Conservation (phyloP, 108 stramenopile species). For the Nitzschia sp. region DNA sequence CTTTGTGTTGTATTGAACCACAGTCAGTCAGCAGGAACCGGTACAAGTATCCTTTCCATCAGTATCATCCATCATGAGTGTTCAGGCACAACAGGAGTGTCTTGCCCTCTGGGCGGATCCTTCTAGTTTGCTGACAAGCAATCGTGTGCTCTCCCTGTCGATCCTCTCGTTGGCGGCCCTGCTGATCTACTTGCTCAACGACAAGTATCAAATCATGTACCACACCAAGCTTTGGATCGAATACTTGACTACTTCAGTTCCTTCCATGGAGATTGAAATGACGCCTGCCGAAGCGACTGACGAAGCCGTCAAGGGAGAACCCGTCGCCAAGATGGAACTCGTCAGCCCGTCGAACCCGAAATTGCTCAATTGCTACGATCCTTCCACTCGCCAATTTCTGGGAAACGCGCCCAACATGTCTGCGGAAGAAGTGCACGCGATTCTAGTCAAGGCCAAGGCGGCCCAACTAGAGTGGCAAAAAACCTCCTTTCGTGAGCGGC, state of each 20-base stretch:
- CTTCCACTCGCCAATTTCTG: slow-evolving; percentile 80
- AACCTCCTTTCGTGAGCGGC: slow-evolving; percentile 90
- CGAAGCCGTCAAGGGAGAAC: slow-evolving; percentile 49
- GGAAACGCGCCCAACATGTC: slow-evolving; percentile 87
- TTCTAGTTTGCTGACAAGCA: too few relatives aligned
- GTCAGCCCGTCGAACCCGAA: slow-evolving; percentile 55
- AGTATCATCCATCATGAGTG: too few relatives aligned
- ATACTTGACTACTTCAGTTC: slow-evolving; percentile 34
- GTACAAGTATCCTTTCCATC: too few relatives aligned
- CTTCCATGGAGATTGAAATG: slow-evolving; percentile 47
- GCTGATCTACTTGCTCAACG: slow-evolving; percentile 21
- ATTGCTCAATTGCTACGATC: slow-evolving; percentile 89
- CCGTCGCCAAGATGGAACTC: slow-evolving; percentile 18
- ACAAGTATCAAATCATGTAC: slow-evolving; percentile 27
- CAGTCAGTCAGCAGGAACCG: too few relatives aligned
- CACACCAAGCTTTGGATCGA: slow-evolving; percentile 41
- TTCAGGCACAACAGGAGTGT: too few relatives aligned
- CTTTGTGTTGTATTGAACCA: too few relatives aligned
- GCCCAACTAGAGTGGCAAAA: slow-evolving; percentile 91
- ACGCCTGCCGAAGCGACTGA: slow-evolving; percentile 47
- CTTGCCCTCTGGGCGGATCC: too few relatives aligned
- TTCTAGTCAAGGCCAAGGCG: slow-evolving; percentile 66
- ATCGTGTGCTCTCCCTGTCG: too few relatives aligned
- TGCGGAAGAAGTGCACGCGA: slow-evolving; percentile 70
- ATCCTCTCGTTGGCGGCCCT: background rate